These are phyloP conservation scores for Berberis vulgaris DNA, from an alignment of 164 flowering plant species.

Conservation along the genomic window DNA sequence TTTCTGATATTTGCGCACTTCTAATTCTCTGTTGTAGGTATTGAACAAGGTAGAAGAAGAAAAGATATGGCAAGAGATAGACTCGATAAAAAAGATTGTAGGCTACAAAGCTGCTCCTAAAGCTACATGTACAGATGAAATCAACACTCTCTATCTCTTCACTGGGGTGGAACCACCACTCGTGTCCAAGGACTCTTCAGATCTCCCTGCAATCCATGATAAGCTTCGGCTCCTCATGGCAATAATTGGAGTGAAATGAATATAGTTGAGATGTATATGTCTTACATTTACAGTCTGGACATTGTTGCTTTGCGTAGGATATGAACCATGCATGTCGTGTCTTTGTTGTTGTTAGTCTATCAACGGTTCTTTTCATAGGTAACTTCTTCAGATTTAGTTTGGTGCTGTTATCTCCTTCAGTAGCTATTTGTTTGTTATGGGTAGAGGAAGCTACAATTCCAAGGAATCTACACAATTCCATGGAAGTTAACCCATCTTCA, in stretches of 20 bases:
- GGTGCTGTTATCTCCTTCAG: too few relatives aligned
- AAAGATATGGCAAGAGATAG: slow-evolving; percentile 56
- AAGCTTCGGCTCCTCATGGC: slow-evolving; percentile 72
- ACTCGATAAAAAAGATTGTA: slow-evolving; percentile 52
- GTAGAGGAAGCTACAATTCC: too few relatives aligned
- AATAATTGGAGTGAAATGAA: slow-evolving; percentile 61
- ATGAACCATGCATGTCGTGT: too few relatives aligned
- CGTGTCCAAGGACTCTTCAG: slow-evolving; percentile 26
- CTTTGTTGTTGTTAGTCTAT: too few relatives aligned
- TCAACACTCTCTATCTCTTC: slow-evolving; percentile 67
- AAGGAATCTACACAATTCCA: too few relatives aligned
- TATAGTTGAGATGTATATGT: background rate
- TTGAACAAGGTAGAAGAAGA: slow-evolving; percentile 23
- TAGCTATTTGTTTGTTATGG: too few relatives aligned
- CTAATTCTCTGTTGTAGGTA: slow-evolving; percentile 16
- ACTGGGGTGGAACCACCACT: slow-evolving; percentile 77
- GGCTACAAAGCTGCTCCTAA: slow-evolving; percentile 47
- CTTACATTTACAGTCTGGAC: background rate
- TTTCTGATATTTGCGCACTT: background rate
- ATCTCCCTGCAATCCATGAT: slow-evolving; percentile 35
- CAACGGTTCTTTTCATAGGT: too few relatives aligned
- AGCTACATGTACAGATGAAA: slow-evolving; percentile 43
- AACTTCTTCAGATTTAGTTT: too few relatives aligned
- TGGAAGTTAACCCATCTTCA: too few relatives aligned
- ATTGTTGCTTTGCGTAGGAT: too few relatives aligned